phyloP scores from a whole-genome alignment of 208 protist species.

The Trypanosoma congolense region DNA sequence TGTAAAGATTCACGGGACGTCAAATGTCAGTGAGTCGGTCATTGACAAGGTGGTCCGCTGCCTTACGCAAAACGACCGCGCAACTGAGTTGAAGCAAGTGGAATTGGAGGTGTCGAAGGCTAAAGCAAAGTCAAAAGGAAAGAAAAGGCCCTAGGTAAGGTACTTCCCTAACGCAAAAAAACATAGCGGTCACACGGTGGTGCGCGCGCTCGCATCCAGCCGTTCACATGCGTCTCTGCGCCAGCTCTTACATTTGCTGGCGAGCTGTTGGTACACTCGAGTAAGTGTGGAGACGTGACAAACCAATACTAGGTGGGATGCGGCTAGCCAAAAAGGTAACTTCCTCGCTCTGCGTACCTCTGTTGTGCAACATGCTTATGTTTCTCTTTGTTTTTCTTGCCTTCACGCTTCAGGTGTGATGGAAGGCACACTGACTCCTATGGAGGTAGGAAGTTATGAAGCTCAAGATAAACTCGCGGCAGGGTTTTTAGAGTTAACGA shows the following conservation, averaged over 20 bases:
- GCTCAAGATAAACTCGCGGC: neutral
- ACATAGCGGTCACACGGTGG: neutral
- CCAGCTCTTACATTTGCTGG: too few species aligned
- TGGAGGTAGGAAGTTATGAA: neutral
- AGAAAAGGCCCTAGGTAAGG: slow-evolving; percentile 23
- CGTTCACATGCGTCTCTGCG: too few species aligned
- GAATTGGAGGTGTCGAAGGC: slow-evolving; percentile 61
- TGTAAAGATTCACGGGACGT: slow-evolving; percentile 52
- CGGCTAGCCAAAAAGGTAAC: too few species aligned
- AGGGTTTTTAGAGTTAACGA: slow-evolving; percentile 5
- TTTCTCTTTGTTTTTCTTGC: slow-evolving; percentile 24
- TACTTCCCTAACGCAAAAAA: slow-evolving; percentile 11
- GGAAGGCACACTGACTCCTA: slow-evolving; percentile 12
- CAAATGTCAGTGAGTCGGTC: slow-evolving; percentile 64
- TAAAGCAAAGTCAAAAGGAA: slow-evolving; percentile 41
- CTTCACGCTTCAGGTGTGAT: slow-evolving; percentile 8
- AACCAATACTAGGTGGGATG: too few species aligned
- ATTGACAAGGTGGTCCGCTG: slow-evolving; percentile 68
- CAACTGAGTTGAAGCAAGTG: slow-evolving; percentile 59
- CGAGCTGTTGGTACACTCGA: too few species aligned
- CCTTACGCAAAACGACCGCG: slow-evolving; percentile 61
- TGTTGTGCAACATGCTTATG: too few species aligned
- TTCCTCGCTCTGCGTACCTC: too few species aligned
- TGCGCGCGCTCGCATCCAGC: too few species aligned
- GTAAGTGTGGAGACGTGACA: too few species aligned